Evolutionary conservation across 139 green algal species (phyloP), one percentile per base, ranked within the genome.

Genomic region (Chlorella sp.): DNA sequence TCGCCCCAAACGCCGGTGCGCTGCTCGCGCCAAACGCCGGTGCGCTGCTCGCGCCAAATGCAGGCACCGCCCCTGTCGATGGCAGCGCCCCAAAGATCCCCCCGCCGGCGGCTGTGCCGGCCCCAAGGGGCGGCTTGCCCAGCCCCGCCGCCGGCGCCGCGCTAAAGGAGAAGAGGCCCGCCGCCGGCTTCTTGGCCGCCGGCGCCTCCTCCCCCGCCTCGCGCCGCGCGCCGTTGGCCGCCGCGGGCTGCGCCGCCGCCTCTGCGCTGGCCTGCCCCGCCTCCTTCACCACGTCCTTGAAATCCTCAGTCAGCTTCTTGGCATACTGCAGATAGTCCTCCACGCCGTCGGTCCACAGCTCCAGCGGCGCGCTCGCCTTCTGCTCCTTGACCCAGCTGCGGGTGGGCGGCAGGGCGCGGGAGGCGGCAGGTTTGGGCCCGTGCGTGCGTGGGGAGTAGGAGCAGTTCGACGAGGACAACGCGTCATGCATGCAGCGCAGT

Each of bases 291-390:
- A 90, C 79, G n/a, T 90, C 82, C n/a, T 78, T 65, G 62, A 72
- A 90, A n/a, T 90, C 85, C 1, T 31, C 15, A 45, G 85, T 33
- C 19, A 90, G 64, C 43, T 79, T 27, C 64, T 85, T 75, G 45
- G 82, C 76, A 55, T 90, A 67, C 40, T 64, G 63, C 4, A 90
- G 4, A 60, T 88, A 90, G 64, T 90, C 82, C 59, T 83, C 69
- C 0, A 86, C 85, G 1, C 85, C 85, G 41, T 82, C 79, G 3
- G 50, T 83, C 85, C 85, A 90, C 55, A 88, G 46, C 62, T 86
- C 82, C 15, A 58, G 77, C 1, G 42, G 38, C 4, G 82, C 43
- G 15, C 60, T 12, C 15, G 19, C 31, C 5, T 50, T 53, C 45
- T 77, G 48, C 25, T 67, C 29, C 19, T 72, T 33, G 25, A 90